phyloP scores from a whole-genome alignment of 163 green algal species.

The Scenedesmus sp. region DNA sequence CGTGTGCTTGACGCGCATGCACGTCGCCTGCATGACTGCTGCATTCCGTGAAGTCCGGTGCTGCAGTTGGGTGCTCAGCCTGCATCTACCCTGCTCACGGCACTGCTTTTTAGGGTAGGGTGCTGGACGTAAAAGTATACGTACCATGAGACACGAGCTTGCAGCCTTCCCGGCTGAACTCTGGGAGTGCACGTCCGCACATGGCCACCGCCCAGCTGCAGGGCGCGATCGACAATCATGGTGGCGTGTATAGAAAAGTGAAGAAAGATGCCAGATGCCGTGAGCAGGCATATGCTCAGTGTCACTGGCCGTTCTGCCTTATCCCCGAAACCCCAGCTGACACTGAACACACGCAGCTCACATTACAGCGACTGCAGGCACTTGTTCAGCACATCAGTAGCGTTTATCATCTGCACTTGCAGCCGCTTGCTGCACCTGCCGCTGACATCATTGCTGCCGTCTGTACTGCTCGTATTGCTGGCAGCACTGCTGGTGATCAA shows the following conservation, averaged over 20 bases:
- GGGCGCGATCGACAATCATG: constrained; percentile 2
- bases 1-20: background rate
- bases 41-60: background rate
- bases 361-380: background rate
- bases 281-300: background rate
- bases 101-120: background rate
- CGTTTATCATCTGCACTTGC: background rate
- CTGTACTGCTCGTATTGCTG: constrained; percentile 2
- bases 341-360: background rate
- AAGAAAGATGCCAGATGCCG: constrained; percentile 6
- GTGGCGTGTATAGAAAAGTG: background rate
- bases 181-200: constrained; percentile 3
- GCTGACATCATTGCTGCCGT: background rate
- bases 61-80: background rate
- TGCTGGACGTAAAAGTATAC: background rate
- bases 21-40: background rate
- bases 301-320: background rate
- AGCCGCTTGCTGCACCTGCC: background rate
- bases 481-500: background rate
- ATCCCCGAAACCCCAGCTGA: background rate
- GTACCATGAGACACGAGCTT: background rate
- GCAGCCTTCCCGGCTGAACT: background rate
- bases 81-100: background rate
- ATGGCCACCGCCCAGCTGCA: constrained; percentile 1
- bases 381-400: background rate